Evolutionary conservation across 306 rosid genomes (phyloP), one percentile per base, ranked within the genome.

Genomic region (Ziziphus jujuba): DNA sequence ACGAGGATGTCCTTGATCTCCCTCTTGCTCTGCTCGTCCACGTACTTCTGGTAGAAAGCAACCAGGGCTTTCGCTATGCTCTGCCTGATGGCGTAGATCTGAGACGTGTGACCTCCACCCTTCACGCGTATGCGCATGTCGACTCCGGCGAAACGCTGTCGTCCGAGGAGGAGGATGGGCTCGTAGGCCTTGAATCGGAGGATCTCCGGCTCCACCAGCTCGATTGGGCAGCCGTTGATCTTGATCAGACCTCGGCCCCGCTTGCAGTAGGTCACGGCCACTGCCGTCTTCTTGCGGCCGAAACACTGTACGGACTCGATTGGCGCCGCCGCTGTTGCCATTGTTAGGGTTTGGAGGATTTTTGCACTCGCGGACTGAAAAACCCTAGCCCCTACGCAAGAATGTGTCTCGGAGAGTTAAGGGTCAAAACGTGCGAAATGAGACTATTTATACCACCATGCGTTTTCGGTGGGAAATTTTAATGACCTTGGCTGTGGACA

Each of bases 11-110:
- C 96, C 79, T 88, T 91, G 40, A 91, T 91, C 75, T 91, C 97
- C 84, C 86, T 91, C 88, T 91, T 91, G 73, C 89, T 88, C 80
- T 91, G 97, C 28, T 91, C 97, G 24, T 91, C 97, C 0, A 91
- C 96, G 19, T 70, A 91, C 78, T 91, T 91, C 85, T 91, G 97
- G 80, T 88, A 88, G 63, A 60, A 91, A 3, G 97, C 96, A 0
- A 91, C 93, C 4, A 91, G 79, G 0, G 97, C 97, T 56, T 88
- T 91, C 0, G 96, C 92, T 0, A 91, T 88, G 71, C 97, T 91
- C 77, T 91, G 97, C 1, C 97, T 76, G 9, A 88, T 88, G 17
- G 96, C 96, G 70, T 91, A 91, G 44, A 88, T 91, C 87, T 91
- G 96, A 0, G 97, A 88, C 7, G 88, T 88, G 85, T 88, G 87